phyloP scores from a whole-genome alignment of 768 basidiomycete genomes.

The Leccinum rimulosum region DNA sequence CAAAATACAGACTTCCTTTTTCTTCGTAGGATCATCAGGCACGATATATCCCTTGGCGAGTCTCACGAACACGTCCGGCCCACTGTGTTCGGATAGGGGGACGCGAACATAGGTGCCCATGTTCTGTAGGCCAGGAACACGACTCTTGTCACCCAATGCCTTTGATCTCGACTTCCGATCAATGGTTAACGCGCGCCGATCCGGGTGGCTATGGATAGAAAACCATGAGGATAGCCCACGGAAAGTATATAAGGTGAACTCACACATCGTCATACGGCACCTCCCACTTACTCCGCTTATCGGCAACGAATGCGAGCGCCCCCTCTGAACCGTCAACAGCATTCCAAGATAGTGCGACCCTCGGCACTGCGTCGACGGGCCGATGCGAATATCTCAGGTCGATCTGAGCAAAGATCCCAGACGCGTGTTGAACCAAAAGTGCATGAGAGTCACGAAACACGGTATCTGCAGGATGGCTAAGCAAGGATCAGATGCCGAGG shows the following conservation, averaged over 20 bases:
- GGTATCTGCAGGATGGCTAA: slow-evolving; percentile 45
- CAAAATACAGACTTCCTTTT: slow-evolving; percentile 45
- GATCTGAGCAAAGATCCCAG: slow-evolving; percentile 76
- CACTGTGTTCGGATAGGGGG: slow-evolving; percentile 23
- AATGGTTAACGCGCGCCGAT: slow-evolving; percentile 18
- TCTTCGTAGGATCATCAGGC: slow-evolving; percentile 36
- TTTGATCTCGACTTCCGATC: slow-evolving; percentile 45
- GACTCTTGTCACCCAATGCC: slow-evolving; percentile 55
- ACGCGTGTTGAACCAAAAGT: slow-evolving; percentile 70
- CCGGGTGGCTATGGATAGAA: slow-evolving; percentile 37
- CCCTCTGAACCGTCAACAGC: slow-evolving; percentile 39
- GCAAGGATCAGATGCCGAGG: background rate
- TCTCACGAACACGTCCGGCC: slow-evolving; percentile 43
- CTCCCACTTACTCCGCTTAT: slow-evolving; percentile 53
- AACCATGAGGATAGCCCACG: background rate
- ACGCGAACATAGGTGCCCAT: slow-evolving; percentile 47
- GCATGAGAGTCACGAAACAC: slow-evolving; percentile 69
- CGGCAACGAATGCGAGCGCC: slow-evolving; percentile 63
- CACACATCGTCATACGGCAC: slow-evolving; percentile 82
- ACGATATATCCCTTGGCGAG: slow-evolving; percentile 67
- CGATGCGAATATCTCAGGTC: slow-evolving; percentile 65
- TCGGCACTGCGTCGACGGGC: slow-evolving; percentile 66
- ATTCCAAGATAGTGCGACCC: slow-evolving; percentile 66
- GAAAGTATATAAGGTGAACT: slow-evolving; percentile 21
- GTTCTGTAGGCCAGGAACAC: slow-evolving; percentile 51